These are phyloP conservation scores for Triangularia setosa DNA, from an alignment of 2,329 filamentous ascomycete genomes.

Conservation along the genomic window DNA sequence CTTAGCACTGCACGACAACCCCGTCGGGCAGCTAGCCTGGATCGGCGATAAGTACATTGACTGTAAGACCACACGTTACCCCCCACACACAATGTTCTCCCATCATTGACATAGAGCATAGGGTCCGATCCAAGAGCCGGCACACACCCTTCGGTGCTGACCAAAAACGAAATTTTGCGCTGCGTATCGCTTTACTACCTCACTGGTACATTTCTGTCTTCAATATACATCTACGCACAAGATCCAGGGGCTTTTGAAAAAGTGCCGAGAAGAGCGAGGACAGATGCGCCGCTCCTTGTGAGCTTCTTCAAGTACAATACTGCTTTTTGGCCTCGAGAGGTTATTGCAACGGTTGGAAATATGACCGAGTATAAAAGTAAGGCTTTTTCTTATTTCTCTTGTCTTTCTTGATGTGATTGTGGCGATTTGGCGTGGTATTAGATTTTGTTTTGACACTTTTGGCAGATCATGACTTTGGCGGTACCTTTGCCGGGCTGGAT, in stretches of 20 bases:
- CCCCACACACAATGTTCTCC: background rate
- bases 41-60: slow-evolving; percentile 17
- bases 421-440: background rate
- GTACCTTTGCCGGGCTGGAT: slow-evolving; percentile 21
- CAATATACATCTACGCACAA: slow-evolving; percentile 36
- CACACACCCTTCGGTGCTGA: slow-evolving; percentile 16
- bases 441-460: background rate
- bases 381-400: background rate
- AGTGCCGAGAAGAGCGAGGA: slow-evolving; percentile 30
- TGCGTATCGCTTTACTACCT: slow-evolving; percentile 22
- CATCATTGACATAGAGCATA: background rate
- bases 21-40: slow-evolving; percentile 24
- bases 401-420: too few relatives aligned
- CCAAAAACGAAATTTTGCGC: slow-evolving; percentile 17
- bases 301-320: slow-evolving; percentile 23
- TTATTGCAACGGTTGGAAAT: slow-evolving; percentile 14
- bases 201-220: slow-evolving; percentile 25
- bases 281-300: slow-evolving; percentile 22
- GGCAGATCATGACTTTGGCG: slow-evolving; percentile 23
- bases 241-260: slow-evolving; percentile 35
- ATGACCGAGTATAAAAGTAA: slow-evolving; percentile 17
- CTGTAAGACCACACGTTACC: slow-evolving; percentile 1
- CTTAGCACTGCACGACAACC: slow-evolving; percentile 22
- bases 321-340: slow-evolving; percentile 16
- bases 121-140: slow-evolving; percentile 22